Evolutionary conservation across 257 asterid genomes (phyloP).

Genomic region (Ligustrum vulgare): DNA sequence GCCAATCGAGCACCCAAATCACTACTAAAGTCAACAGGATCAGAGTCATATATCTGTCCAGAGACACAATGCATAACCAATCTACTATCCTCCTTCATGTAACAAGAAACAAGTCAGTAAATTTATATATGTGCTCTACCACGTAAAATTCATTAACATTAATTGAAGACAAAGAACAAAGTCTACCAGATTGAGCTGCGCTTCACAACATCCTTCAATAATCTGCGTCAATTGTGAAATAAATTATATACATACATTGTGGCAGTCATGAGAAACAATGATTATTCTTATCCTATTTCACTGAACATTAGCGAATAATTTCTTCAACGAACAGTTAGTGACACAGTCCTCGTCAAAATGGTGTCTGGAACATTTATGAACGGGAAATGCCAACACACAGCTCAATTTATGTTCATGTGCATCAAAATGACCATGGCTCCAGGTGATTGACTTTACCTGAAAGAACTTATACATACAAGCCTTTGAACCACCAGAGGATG

Average conservation of each 20-base stretch:
- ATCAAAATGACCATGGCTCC: slow-evolving; percentile 9
- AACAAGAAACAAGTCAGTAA: slow-evolving; percentile 21
- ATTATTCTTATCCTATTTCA: neutral
- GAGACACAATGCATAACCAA: slow-evolving; percentile 72
- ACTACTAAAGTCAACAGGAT: slow-evolving; percentile 71
- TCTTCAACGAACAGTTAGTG: slow-evolving; percentile 20
- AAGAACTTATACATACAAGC: slow-evolving; percentile 92
- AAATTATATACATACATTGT: slow-evolving; percentile 6
- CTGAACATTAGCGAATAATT: neutral
- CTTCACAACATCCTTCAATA: slow-evolving; percentile 73
- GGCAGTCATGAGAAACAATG: neutral
- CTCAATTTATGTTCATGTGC: neutral
- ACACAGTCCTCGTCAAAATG: slow-evolving; percentile 9
- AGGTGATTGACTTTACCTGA: slow-evolving; percentile 49
- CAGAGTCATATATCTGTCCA: slow-evolving; percentile 89
- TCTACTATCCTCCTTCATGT: slow-evolving; percentile 72
- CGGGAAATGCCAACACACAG: slow-evolving; percentile 1
- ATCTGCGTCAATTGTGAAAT: slow-evolving; percentile 49
- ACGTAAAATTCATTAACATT: neutral
- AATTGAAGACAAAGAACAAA: slow-evolving; percentile 14
- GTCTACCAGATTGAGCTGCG: slow-evolving; percentile 69
- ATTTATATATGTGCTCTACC: slow-evolving; percentile 17
- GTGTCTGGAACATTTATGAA: neutral
- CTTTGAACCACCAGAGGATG: slow-evolving; percentile 86
- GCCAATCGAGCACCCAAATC: slow-evolving; percentile 81